A percentile compares a stretch with the other conserved stretches of the same genome.
Evolutionary conservation across 202 grass and related monocot genomes (phyloP).

Genomic region (Sporobolus alterniflorus): DNA sequence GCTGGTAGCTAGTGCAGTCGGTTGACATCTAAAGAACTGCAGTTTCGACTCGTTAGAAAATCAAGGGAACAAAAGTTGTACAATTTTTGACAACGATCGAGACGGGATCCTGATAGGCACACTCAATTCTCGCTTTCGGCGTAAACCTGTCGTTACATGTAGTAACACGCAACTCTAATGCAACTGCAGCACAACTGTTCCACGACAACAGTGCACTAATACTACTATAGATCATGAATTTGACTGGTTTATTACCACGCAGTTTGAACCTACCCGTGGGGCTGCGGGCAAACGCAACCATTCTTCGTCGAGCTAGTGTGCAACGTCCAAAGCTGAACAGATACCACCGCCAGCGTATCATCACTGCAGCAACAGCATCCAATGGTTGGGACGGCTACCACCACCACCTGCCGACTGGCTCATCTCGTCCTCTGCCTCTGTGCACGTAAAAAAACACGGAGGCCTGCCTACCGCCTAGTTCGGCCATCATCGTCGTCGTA

Average conservation of each 20-base stretch:
- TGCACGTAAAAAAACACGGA: constrained; percentile 7
- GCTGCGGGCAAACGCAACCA: not conserved
- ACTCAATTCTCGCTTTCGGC: not conserved
- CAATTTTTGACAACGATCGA: too few species aligned
- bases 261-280: not conserved
- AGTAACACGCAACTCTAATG: not conserved
- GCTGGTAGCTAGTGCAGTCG: too few species aligned
- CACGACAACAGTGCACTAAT: not conserved
- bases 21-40: too few species aligned
- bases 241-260: not conserved
- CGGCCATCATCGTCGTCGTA: not conserved
- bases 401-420: not conserved
- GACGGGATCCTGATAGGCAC: too few species aligned
- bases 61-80: too few species aligned
- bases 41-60: too few species aligned
- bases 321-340: not conserved
- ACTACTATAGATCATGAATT: not conserved
- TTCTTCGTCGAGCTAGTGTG: not conserved
- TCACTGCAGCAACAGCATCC: constrained; percentile 16
- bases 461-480: not conserved
- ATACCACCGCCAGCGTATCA: not conserved
- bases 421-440: not conserved
- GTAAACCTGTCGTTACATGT: not conserved
- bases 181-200: not conserved
- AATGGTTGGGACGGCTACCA: constrained; percentile 7